Percentiles rank a stretch among this genome's conserved stretches.
Conservation (phyloP, 164 flowering plant species). For the Warburgia ugandensis region DNA sequence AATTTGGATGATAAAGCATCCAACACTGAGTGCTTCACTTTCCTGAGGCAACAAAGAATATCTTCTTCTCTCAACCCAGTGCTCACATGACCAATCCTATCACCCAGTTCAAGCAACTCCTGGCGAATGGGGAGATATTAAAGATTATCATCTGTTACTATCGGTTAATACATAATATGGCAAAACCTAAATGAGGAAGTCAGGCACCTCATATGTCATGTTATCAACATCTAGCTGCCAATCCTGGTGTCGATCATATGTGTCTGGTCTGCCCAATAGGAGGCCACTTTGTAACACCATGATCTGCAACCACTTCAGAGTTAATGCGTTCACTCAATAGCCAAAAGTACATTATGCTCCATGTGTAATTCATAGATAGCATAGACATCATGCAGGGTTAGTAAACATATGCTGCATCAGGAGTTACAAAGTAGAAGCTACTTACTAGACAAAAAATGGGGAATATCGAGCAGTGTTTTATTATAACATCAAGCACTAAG, state of each 20-base stretch:
- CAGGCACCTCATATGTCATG: slow-evolving; percentile 54
- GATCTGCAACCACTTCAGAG: no score
- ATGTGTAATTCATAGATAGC: no score
- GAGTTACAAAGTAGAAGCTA: no score
- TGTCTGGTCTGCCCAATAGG: slow-evolving; percentile 49
- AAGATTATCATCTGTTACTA: not conserved
- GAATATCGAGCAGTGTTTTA: no score
- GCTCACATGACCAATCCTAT: slow-evolving; percentile 58
- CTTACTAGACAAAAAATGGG: no score
- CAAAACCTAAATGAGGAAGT: not conserved
- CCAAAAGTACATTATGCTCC: no score
- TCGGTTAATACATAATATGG: no score
- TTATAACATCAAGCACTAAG: no score
- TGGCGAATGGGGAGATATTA: slow-evolving; percentile 12
- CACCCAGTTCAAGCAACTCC: slow-evolving; percentile 70
- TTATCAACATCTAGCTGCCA: slow-evolving; percentile 80
- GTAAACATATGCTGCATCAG: no score
- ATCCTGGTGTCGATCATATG: slow-evolving; percentile 52
- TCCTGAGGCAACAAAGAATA: slow-evolving; percentile 41
- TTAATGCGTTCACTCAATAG: no score
- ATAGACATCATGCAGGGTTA: no score
- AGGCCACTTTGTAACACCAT: slow-evolving; percentile 57
- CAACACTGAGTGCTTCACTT: slow-evolving; percentile 30
- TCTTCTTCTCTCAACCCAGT: slow-evolving; percentile 66
- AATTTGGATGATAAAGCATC: slow-evolving; percentile 24